Percentiles rank a stretch among this genome's conserved stretches.
These are phyloP conservation scores for Naganishia vaughanmartiniae DNA, from an alignment of 768 basidiomycete genomes.

Conservation along the genomic window DNA sequence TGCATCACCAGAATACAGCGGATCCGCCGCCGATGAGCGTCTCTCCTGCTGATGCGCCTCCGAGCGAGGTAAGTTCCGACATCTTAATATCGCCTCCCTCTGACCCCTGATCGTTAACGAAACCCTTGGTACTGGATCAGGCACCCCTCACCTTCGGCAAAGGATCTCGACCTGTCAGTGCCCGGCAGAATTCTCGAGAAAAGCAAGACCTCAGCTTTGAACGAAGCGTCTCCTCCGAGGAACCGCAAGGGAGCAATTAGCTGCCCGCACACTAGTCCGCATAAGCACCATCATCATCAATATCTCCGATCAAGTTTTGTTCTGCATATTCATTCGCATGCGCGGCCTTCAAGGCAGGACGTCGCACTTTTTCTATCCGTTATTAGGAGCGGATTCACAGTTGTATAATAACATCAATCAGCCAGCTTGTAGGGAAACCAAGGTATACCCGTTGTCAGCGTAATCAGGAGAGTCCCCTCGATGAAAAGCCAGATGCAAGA, in stretches of 20 bases:
- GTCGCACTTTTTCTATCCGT: neutral
- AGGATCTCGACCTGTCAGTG: constrained; percentile 7
- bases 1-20: constrained; percentile 18
- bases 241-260: neutral
- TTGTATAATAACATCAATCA: neutral
- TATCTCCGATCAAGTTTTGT: neutral
- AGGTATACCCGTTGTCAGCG: too few species aligned
- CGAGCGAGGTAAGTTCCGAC: constrained; percentile 34
- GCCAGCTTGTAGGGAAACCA: neutral
- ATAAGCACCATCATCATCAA: neutral
- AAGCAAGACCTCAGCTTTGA: neutral
- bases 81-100: too few species aligned
- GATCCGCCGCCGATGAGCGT: constrained; percentile 43
- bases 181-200: constrained; percentile 9
- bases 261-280: neutral
- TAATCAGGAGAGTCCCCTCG: too few species aligned
- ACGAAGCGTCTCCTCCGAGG: neutral
- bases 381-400: neutral
- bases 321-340: constrained; percentile 2
- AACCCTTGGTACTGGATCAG: neutral
- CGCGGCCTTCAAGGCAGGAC: neutral
- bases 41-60: constrained; percentile 43
- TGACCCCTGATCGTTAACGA: too few species aligned
- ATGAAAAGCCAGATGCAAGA: too few species aligned
- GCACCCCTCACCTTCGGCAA: constrained; percentile 11